Base-by-base conservation (phyloP, 495 filamentous ascomycete genomes). In the Neurospora tetrasperma region DNA sequence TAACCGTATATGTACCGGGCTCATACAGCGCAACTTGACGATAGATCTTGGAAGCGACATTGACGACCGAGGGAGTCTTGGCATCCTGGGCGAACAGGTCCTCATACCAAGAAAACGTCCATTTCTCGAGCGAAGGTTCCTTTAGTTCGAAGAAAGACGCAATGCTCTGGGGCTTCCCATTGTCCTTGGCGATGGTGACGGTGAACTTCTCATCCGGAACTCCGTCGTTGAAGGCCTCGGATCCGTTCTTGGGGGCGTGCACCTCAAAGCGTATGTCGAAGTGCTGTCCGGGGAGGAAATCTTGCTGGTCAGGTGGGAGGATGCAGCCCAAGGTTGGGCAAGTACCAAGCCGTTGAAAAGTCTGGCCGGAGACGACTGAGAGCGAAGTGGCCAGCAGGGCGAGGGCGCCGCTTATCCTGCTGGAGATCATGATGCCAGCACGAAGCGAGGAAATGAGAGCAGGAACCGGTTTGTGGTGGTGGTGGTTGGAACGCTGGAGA, bases 231-330 rank as follows among this genome's bases (percentile, higher is more conserved):
- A 84, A 87, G 14, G 89, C 89, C 79, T 93, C 89, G 27, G 89
- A 91, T 44, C 91, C 91, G 80, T 93, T 93, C 79, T 90, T 82
- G 2, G 91, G 91, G 4, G 91, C 91, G 75, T 93, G 91, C 42
- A 93, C 87, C 79, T 93, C 91, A 38, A 93, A 85, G 35, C 91
- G 89, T 72, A 93, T 88, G 79, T 93, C 91, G 76, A 93, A 93
- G 76, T 86, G 88, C 78, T 92, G 90, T 38, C 91, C 91, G 3
- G 91, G 85, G 0, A 93, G 84, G 83, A 93, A 93, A 75, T 93
- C 91, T 43, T 87, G 88, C 85, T 92, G 90, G 76, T 93, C 91
- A 0, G 91, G 91, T 16, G 91, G 91, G 41, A 93, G 86, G 70
- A 93, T 84, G 76, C 91, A 93, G 72, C 91, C 91, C n/a, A 93